Evolutionary conservation across 2,329 filamentous ascomycete genomes (phyloP).

Genomic region (Bertia moriformis): DNA sequence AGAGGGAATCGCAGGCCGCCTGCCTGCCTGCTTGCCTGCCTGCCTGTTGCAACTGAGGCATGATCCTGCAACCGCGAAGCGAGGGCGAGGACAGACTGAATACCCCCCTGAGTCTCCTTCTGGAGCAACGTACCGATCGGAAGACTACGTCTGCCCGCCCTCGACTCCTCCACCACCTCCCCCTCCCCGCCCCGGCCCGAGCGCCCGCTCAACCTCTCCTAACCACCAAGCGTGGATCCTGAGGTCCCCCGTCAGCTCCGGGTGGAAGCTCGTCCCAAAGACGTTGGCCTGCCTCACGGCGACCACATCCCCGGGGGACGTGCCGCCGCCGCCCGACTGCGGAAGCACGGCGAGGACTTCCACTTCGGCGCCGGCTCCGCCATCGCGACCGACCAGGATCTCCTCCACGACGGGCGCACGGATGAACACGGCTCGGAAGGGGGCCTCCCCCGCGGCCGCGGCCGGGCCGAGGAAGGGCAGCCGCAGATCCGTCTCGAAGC

Average conservation of each 20-base stretch:
- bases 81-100: too few relatives aligned
- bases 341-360: slow-evolving; percentile 36
- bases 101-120: too few relatives aligned
- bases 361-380: slow-evolving; percentile 18
- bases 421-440: slow-evolving; percentile 81
- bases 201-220: slow-evolving; percentile 35
- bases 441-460: slow-evolving; percentile 14
- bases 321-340: slow-evolving; percentile 22
- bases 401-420: slow-evolving; percentile 84
- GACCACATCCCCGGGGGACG: slow-evolving; percentile 53
- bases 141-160: too few relatives aligned
- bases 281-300: slow-evolving; percentile 84
- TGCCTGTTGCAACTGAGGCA: too few relatives aligned
- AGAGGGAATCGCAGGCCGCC: too few relatives aligned
- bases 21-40: too few relatives aligned
- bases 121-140: too few relatives aligned
- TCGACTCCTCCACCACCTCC: too few relatives aligned
- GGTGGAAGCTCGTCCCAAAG: slow-evolving; percentile 89
- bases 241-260: slow-evolving; percentile 75
- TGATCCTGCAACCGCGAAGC: too few relatives aligned
- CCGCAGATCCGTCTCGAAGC: slow-evolving; percentile 64
- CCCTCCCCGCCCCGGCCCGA: too few relatives aligned
- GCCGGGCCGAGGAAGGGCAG: slow-evolving; percentile 50
- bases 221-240: slow-evolving; percentile 94
- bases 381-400: slow-evolving; percentile 34